Evolutionary conservation across 768 basidiomycete genomes (phyloP), one percentile per base, ranked within the genome.

Genomic region (Leccinum uliginosum): DNA sequence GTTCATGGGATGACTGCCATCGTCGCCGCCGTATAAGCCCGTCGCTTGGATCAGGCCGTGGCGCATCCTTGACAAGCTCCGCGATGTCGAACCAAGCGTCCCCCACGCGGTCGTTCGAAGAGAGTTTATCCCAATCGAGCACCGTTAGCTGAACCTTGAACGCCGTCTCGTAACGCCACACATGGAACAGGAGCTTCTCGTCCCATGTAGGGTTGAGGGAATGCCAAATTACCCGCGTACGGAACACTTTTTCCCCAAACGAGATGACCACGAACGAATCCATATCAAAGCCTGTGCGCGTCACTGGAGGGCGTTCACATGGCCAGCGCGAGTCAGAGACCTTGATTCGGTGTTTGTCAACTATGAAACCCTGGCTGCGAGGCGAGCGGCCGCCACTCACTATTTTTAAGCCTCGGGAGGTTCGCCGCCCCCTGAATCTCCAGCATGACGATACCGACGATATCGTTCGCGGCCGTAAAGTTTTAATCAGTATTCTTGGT

Each of bases 211-310:
- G 96, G 68, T 91, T 93, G 53, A 86, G 75, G 0, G 83, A 86
- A 71, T 93, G 92, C 4, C 93, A 83, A 54, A 94, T 85, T 24
- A 93, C 85, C 30, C 90, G 86, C 0, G 95, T 98, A 2, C 95
- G 81, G 75, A 98, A 98, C 4, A 98, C 91, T 70, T 97, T 98
- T 76, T 94, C 94, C 29, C 94, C 92, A 60, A 99, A 99, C 3
- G 92, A 93, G 60, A 95, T 82, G 59, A 99, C 93, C 23, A 92
- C 90, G 67, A 98, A 98, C 0, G 95, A 93, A 65, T 98, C 94
- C 94, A 98, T 97, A 68, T 98, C 95, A 82, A 87, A 94, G 0
- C 90, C 90, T 0, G 84, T 90, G 0, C 89, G 83, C 2, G 86
- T 92, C 84, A 92, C 90, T 91, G 55, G 29, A 38, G 14, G 32